Evolutionary conservation across 2,329 filamentous ascomycete species (phyloP).

Genomic region (Sporothrix humicola): DNA sequence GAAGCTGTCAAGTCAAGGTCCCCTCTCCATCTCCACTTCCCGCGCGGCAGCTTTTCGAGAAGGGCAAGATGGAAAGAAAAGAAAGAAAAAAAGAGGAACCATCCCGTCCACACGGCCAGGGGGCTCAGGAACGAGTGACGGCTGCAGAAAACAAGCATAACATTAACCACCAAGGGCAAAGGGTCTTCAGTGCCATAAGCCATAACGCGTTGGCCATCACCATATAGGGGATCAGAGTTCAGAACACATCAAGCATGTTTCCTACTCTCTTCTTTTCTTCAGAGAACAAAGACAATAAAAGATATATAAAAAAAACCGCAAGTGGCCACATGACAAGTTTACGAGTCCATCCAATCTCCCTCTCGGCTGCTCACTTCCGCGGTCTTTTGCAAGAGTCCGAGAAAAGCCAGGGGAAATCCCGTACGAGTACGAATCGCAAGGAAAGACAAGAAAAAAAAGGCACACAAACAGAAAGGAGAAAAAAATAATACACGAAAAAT

Average conservation of each 20-base stretch:
- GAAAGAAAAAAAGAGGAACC: conserved; percentile 21
- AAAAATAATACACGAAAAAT: neutral
- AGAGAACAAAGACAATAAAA: conserved; percentile 7
- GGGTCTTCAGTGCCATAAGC: neutral
- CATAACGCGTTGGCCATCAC: neutral
- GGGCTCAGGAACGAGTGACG: neutral
- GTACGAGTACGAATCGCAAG: neutral
- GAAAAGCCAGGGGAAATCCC: neutral
- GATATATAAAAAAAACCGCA: neutral
- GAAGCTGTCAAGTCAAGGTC: conserved; percentile 24
- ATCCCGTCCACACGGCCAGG: neutral
- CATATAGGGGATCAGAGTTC: too few species aligned
- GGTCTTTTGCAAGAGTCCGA: conserved; percentile 22
- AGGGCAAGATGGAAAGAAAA: conserved; percentile 1
- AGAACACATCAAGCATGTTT: neutral
- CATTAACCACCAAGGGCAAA: neutral
- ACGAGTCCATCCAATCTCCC: neutral
- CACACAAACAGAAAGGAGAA: neutral
- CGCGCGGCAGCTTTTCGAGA: conserved; percentile 23
- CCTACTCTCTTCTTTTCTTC: neutral
- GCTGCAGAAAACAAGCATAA: conserved; percentile 12
- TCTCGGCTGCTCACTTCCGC: conserved; percentile 16
- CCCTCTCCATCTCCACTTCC: conserved; percentile 23
- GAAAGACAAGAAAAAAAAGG: neutral
- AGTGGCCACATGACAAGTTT: neutral